Conservation (phyloP, 345 rosid species). For the Gossypium arboreum region DNA sequence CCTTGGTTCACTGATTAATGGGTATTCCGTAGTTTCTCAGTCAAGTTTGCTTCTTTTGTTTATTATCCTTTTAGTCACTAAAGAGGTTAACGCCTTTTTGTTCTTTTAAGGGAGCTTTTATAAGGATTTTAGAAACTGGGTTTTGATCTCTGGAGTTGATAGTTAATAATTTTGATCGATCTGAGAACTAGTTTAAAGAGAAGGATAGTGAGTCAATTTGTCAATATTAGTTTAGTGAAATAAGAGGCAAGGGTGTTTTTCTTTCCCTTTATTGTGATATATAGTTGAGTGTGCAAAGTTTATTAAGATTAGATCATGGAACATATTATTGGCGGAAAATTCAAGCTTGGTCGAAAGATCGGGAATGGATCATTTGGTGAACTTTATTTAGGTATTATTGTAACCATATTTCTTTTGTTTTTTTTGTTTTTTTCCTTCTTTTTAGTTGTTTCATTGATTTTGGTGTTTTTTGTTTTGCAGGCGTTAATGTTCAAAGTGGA, state of each 20-base stretch:
- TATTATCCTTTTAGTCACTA: not conserved
- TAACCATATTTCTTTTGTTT: not conserved
- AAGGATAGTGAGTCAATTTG: constrained; percentile 23
- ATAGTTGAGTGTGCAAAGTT: not conserved
- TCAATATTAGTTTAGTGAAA: constrained; percentile 6
- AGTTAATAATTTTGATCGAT: constrained; percentile 22
- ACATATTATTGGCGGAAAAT: constrained; percentile 69
- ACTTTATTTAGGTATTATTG: constrained; percentile 62
- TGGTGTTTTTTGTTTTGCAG: constrained; percentile 27
- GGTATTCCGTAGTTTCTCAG: constrained; percentile 20
- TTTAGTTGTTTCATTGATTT: not conserved
- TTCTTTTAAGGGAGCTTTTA: not conserved
- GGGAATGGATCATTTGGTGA: constrained; percentile 98
- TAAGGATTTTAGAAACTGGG: constrained; percentile 10
- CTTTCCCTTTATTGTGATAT: not conserved
- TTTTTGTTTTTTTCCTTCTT: not conserved
- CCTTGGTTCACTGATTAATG: constrained; percentile 19
- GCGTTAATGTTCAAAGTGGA: constrained; percentile 64
- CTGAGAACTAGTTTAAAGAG: constrained; percentile 23
- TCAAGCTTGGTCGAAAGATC: constrained; percentile 91
- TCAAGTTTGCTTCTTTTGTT: constrained; percentile 18
- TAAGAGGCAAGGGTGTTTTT: not conserved
- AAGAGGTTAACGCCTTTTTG: not conserved
- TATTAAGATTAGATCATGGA: constrained; percentile 43
- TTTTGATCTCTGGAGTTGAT: constrained; percentile 12